Evolutionary conservation across 306 rosid species (phyloP), one percentile per base, ranked within the genome.

Genomic region (Dryas alaskensis): DNA sequence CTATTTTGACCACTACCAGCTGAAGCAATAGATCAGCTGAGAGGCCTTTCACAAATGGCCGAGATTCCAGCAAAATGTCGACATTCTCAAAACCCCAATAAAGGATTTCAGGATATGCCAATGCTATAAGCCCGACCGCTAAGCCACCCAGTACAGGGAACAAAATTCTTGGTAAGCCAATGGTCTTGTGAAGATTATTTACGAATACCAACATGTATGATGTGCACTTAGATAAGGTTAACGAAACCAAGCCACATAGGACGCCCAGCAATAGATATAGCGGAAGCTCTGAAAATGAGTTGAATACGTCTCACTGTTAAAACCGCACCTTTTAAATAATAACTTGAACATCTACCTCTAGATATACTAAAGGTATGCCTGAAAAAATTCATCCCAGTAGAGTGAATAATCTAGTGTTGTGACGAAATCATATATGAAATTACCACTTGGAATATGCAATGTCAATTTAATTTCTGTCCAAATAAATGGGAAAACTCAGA

Each of bases 31-130:
- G 85, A 49, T 87, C 96, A 83, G 87, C 83, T 67, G 96, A 86
- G 73, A 88, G 89, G 68, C 90, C 81, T 78, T 87, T 84, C 69
- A 85, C 86, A 84, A 89, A 86, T 48, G 97, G 97, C n/a, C 84
- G 88, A 84, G 97, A 93, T 82, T 93, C 97, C 70, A 93, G 78
- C 89, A 93, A 84, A 80, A 91, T 79, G 79, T 91, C 97, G 65
- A 93, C 97, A 73, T 91, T 93, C 87, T 91, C 89, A 84, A 93
- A 93, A 72, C 98, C 98, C 96, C 92, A 87, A 76, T 91, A 94
- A 76, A 94, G 92, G 77, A 88, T 91, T 87, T 94, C 96, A 46
- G 98, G 97, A 80, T 91, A 91, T 72, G 81, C 81, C 91, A 94
- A 81, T 73, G 98, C 98, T 79, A 88, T 88, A 73, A 94, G 47